Percentiles rank a stretch among this genome's conserved stretches.
Conservation (phyloP, 1,284 basidiomycete species). For the Blastosporella zonata region DNA sequence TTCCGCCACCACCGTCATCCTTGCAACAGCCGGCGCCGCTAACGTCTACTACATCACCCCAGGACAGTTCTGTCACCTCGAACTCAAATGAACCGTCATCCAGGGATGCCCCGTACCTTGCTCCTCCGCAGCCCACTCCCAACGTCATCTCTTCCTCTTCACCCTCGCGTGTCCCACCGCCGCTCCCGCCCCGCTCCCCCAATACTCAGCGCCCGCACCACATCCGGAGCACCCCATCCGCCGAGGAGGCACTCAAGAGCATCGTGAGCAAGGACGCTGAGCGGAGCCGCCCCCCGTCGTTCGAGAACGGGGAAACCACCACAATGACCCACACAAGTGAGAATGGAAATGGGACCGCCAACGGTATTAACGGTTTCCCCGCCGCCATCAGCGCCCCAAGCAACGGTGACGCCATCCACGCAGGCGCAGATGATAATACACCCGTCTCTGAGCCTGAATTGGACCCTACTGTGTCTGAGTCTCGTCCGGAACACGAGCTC, state of each 20-base stretch:
- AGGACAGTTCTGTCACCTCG: slow-evolving; percentile 3
- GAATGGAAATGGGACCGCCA: background rate
- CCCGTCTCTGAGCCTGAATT: background rate
- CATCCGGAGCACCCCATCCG: slow-evolving; percentile 30
- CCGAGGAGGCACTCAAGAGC: slow-evolving; percentile 52
- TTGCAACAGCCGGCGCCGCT: slow-evolving; percentile 9
- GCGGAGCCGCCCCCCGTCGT: slow-evolving; percentile 8
- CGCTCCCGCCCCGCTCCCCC: slow-evolving; percentile 54
- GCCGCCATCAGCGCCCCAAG: background rate
- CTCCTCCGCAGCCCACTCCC: slow-evolving; percentile 13
- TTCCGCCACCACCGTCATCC: slow-evolving; percentile 18
- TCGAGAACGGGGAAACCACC: slow-evolving; percentile 8
- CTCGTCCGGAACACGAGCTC: slow-evolving; percentile 4
- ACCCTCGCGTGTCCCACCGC: slow-evolving; percentile 44
- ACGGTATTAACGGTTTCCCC: slow-evolving; percentile 1
- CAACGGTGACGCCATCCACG: background rate
- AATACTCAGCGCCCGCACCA: slow-evolving; percentile 23
- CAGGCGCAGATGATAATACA: background rate
- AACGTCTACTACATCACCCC: slow-evolving; percentile 1
- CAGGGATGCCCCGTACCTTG: slow-evolving; percentile 27
- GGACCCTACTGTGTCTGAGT: slow-evolving; percentile 1
- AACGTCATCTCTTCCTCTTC: slow-evolving; percentile 14
- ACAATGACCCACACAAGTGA: background rate
- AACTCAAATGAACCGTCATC: slow-evolving; percentile 1
- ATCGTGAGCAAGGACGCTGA: slow-evolving; percentile 44